A percentile compares a stretch with the other conserved stretches of the same genome.
phyloP scores from a whole-genome alignment of 2,329 filamentous ascomycete species.

The Ceratocystis papillata region DNA sequence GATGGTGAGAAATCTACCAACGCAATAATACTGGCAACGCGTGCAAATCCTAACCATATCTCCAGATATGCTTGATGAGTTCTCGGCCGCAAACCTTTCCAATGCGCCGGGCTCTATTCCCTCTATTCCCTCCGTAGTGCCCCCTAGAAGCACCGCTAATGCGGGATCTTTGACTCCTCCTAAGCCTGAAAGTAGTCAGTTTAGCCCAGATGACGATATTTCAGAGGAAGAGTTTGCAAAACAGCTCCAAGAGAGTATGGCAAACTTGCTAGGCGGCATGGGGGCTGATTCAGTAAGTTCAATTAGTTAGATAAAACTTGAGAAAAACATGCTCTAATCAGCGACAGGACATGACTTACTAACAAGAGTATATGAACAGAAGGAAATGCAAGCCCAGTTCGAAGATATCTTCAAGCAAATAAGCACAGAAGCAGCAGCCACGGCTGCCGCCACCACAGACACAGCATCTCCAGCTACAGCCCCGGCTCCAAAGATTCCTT shows the following conservation, averaged over 20 bases:
- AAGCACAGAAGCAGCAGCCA: constrained; percentile 31
- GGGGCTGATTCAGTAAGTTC: constrained; percentile 22
- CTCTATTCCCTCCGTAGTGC: constrained; percentile 33
- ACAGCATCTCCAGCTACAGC: constrained; percentile 27
- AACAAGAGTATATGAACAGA: constrained; percentile 6
- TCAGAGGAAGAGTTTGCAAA: constrained; percentile 24
- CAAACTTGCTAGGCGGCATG: constrained; percentile 21
- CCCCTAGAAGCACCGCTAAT: constrained; percentile 29
- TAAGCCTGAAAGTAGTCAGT: background rate
- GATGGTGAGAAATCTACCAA: constrained; percentile 50
- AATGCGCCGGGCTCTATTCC: constrained; percentile 13
- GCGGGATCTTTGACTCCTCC: background rate
- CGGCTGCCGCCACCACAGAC: constrained; percentile 28
- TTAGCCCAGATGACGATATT: constrained; percentile 20
- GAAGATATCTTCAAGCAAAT: constrained; percentile 67
- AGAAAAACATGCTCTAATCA: background rate
- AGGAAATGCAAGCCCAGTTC: constrained; percentile 60
- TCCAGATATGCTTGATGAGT: constrained; percentile 83
- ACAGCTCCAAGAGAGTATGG: constrained; percentile 23
- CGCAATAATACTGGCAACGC: background rate
- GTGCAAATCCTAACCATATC: constrained; percentile 20
- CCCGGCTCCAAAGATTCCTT: constrained; percentile 32
- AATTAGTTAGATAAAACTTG: background rate
- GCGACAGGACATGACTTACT: background rate
- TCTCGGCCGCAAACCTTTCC: constrained; percentile 46